phyloP scores from a whole-genome alignment of 495 filamentous ascomycete genomes.

The Aspergillus funiculosus region DNA sequence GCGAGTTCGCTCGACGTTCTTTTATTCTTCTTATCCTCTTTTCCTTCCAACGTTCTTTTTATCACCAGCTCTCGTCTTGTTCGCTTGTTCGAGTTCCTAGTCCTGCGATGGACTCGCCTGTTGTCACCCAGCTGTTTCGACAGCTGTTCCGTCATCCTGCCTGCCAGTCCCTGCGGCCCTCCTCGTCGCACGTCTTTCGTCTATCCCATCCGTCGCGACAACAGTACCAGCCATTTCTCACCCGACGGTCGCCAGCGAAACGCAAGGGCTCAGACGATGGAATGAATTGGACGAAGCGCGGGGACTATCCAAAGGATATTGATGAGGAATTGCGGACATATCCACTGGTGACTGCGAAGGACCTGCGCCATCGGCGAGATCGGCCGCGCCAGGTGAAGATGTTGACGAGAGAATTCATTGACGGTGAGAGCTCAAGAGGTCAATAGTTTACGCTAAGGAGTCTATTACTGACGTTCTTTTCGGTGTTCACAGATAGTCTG shows the following conservation, averaged over 20 bases:
- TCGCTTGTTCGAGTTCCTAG: neutral
- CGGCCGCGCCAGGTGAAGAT: conserved; percentile 89
- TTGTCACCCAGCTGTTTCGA: conserved; percentile 71
- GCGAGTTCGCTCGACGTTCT: conserved; percentile 1
- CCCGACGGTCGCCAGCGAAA: conserved; percentile 27
- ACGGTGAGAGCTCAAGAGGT: conserved; percentile 52
- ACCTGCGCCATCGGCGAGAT: conserved; percentile 62
- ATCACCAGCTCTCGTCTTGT: conserved; percentile 1
- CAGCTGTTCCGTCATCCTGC: conserved; percentile 68
- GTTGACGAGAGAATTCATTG: conserved; percentile 94
- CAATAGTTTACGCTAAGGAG: neutral
- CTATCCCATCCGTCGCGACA: conserved; percentile 25
- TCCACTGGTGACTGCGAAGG: conserved; percentile 77
- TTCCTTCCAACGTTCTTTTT: conserved; percentile 8
- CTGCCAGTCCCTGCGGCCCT: conserved; percentile 52
- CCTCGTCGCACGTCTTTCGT: conserved; percentile 19
- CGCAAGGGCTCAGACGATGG: conserved; percentile 30
- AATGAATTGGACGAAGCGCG: conserved; percentile 72
- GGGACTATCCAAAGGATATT: conserved; percentile 66
- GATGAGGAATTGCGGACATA: conserved; percentile 70
- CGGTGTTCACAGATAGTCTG: conserved; percentile 62
- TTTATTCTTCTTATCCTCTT: conserved; percentile 1
- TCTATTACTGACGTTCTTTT: conserved; percentile 8
- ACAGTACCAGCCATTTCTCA: conserved; percentile 41
- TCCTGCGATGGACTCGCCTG: conserved; percentile 69